A percentile compares a stretch with the other conserved stretches of the same genome.
phyloP scores from a whole-genome alignment of 2,329 filamentous ascomycete species.

The Didymella pomorum region DNA sequence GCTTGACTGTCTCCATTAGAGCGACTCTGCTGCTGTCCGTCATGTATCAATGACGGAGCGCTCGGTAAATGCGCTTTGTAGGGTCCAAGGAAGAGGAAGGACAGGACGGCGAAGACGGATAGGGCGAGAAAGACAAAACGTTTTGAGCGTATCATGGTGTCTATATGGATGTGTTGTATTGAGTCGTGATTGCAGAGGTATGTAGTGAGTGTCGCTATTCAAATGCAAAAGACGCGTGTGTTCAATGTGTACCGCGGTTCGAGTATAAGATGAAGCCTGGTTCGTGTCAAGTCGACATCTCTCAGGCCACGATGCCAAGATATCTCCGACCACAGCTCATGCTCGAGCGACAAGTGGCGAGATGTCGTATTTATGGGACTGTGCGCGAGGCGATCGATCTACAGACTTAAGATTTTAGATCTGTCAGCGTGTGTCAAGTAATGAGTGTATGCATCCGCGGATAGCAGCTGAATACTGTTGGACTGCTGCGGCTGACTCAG shows the following conservation, averaged over 20 bases:
- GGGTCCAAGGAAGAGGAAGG: slow-evolving; percentile 67
- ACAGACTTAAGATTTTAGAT: no score
- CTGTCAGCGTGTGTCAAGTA: slow-evolving; percentile 3
- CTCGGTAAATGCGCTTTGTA: slow-evolving; percentile 56
- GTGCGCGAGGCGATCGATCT: background rate
- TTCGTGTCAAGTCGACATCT: slow-evolving; percentile 1
- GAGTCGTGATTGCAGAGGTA: background rate
- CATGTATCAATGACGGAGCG: slow-evolving; percentile 27
- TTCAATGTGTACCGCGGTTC: slow-evolving; percentile 2
- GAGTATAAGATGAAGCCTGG: slow-evolving; percentile 1
- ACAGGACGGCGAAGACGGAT: slow-evolving; percentile 63
- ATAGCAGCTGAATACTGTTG: slow-evolving; percentile 29
- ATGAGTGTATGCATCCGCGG: background rate
- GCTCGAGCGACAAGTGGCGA: slow-evolving; percentile 1
- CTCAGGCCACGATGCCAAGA: slow-evolving; percentile 15
- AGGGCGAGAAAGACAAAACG: slow-evolving; percentile 58
- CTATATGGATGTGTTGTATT: background rate
- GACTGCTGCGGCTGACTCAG: slow-evolving; percentile 35
- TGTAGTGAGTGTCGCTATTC: background rate
- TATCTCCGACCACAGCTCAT: slow-evolving; percentile 11
- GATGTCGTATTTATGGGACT: background rate
- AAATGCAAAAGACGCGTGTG: background rate
- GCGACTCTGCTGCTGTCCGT: slow-evolving; percentile 28
- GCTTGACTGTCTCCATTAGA: slow-evolving; percentile 32
- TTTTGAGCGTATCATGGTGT: slow-evolving; percentile 42